phyloP scores from a whole-genome alignment of 2,329 filamentous ascomycete genomes.

The Beauveria pseudobassiana region DNA sequence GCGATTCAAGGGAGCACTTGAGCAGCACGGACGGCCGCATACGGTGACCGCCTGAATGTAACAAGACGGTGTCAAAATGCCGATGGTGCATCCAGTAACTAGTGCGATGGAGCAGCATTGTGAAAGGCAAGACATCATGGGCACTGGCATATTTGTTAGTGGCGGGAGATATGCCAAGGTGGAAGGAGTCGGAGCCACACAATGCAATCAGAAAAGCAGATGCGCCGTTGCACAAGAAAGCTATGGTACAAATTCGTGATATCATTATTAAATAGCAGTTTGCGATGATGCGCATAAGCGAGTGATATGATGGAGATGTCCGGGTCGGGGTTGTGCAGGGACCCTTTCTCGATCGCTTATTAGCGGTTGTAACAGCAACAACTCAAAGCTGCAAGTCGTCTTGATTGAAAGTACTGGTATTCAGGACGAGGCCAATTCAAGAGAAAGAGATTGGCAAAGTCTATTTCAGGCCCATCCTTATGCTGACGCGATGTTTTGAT shows the following conservation, averaged over 20 bases:
- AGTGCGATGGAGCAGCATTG: neutral
- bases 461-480: neutral
- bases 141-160: neutral
- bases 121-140: neutral
- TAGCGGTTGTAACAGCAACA: too few species aligned
- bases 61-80: neutral
- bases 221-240: neutral
- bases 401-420: too few species aligned
- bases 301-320: neutral
- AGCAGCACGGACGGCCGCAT: neutral
- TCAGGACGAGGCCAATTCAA: neutral
- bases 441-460: neutral
- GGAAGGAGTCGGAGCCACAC: neutral
- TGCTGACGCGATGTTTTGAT: too few species aligned
- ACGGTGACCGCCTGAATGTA: neutral
- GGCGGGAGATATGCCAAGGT: neutral
- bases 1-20: too few species aligned
- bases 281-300: too few species aligned
- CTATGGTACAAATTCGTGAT: neutral
- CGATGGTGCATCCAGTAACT: neutral
- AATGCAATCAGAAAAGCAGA: neutral
- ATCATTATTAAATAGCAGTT: too few species aligned
- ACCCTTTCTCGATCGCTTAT: too few species aligned
- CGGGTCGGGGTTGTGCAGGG: neutral
- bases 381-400: too few species aligned